Conservation (phyloP, 805 yeast species). For the Pichia scutulata region DNA sequence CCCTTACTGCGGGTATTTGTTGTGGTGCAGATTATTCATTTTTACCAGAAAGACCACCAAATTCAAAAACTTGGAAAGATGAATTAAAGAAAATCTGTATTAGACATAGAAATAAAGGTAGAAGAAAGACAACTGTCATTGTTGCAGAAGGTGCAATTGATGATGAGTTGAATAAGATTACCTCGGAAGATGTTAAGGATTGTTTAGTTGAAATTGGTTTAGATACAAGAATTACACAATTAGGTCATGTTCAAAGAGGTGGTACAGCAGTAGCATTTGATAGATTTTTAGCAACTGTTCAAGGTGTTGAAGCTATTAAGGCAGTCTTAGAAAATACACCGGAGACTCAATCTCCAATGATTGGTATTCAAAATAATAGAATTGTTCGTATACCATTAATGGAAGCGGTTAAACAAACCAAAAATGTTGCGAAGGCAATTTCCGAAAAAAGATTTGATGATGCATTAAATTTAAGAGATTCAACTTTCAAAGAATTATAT, state of each 20-base stretch:
- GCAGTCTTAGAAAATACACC: conserved; percentile 88
- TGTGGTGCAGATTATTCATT: conserved; percentile 93
- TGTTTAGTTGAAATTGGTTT: conserved; percentile 77
- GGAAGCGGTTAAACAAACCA: conserved; percentile 82
- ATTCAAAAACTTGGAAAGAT: conserved; percentile 65
- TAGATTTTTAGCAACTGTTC: conserved; percentile 84
- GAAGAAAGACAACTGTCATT: conserved; percentile 90
- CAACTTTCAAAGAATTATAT: conserved; percentile 78
- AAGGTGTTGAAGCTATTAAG: conserved; percentile 95
- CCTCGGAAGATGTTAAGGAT: conserved; percentile 72
- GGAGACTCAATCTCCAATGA: conserved; percentile 89
- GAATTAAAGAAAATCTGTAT: conserved; percentile 68
- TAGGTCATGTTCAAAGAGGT: conserved; percentile 98
- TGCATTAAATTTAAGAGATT: conserved; percentile 82
- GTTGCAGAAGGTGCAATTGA: conserved; percentile 98
- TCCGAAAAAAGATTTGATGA: conserved; percentile 67
- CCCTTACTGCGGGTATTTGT: conserved; percentile 93
- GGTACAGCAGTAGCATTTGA: conserved; percentile 97
- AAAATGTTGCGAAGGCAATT: conserved; percentile 87
- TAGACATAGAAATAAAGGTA: conserved; percentile 79
- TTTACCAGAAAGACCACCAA: conserved; percentile 90
- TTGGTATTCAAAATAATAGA: conserved; percentile 82
- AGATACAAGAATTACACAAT: conserved; percentile 89
- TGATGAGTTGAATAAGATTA: conserved; percentile 68
- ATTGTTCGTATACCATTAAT: conserved; percentile 78